Evolutionary conservation across 345 rosid genomes (phyloP).

Genomic region (Hibiscus trionum): DNA sequence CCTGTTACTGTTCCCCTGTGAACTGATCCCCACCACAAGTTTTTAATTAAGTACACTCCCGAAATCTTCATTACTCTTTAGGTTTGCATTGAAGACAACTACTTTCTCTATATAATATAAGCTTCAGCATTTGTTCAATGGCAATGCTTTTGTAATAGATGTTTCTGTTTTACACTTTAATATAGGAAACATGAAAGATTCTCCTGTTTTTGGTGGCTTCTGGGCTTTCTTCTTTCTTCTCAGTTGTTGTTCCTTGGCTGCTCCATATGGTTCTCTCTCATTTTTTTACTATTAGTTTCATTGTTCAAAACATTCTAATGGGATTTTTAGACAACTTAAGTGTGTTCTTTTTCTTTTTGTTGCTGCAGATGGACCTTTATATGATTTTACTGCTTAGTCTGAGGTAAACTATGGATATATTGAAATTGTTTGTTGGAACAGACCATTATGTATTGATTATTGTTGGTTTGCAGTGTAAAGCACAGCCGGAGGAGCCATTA

Average conservation of each 20-base stretch:
- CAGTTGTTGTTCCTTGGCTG: conserved; percentile 18
- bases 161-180: background rate
- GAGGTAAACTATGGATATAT: conserved; percentile 36
- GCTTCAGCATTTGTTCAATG: background rate
- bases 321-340: background rate
- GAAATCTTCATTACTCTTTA: too few relatives aligned
- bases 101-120: background rate
- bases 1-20: conserved; percentile 27
- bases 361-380: conserved; percentile 47
- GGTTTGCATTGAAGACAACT: too few relatives aligned
- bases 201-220: conserved; percentile 7
- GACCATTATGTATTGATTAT: too few relatives aligned
- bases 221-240: conserved; percentile 21
- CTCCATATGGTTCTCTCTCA: conserved; percentile 35
- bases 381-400: conserved; percentile 64
- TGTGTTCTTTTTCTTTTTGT: background rate
- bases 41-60: too few relatives aligned
- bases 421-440: background rate
- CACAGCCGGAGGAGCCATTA: conserved; percentile 48
- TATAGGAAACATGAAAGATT: conserved; percentile 20
- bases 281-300: background rate
- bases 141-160: too few relatives aligned
- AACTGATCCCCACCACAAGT: conserved; percentile 5
- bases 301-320: background rate
- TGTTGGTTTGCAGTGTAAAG: conserved; percentile 49